Evolutionary conservation across 306 rosid species (phyloP), one percentile per base, ranked within the genome.

Genomic region (Luffa aegyptiaca): DNA sequence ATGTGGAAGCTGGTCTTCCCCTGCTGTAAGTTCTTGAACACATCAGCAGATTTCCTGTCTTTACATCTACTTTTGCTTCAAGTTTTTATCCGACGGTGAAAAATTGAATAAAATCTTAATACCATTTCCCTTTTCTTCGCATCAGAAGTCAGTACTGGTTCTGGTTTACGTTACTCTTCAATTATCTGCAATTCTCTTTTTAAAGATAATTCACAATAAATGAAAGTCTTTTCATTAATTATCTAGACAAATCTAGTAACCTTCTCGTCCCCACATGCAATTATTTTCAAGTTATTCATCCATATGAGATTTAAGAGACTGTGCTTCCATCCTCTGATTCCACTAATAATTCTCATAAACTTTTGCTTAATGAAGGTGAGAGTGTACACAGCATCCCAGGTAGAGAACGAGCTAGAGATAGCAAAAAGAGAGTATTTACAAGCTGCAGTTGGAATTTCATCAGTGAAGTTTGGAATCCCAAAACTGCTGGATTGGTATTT

Each of bases 1-100:
- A 77, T 86, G 94, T 87, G 99, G 99, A 83, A 95, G 97, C 81
- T 93, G 97, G 97, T 95, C 99, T 75, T 95, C 99, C 81, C 99
- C 99, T 49, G 93, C 93, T 76, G 99, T 95, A 93, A 90, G 97
- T 90, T 63, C 58, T 44, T 73, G 5, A 72, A 31, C 41, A 10
- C 76, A 70, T 44, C 55, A 42, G 18, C 11, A 10, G 39, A 10
- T 71, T 71, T 71, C 57, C 12, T 20, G 5, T 41, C 75, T 41
- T 41, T 39, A 68, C 75, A 8, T 42, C 31, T 42, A n/a, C 8
- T 70, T 45, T 70, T 20, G 37, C 37, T 70, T 70, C 36, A 5
- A 42, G 20, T 2, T 46, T 71, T 71, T 10, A 16, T 37, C 44
- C 21, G 2, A 69, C 36, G 35, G 53, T 20, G 17, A 44, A 69